These are phyloP conservation scores for Trapa incisa DNA, from an alignment of 345 rosid species.

Conservation along the genomic window DNA sequence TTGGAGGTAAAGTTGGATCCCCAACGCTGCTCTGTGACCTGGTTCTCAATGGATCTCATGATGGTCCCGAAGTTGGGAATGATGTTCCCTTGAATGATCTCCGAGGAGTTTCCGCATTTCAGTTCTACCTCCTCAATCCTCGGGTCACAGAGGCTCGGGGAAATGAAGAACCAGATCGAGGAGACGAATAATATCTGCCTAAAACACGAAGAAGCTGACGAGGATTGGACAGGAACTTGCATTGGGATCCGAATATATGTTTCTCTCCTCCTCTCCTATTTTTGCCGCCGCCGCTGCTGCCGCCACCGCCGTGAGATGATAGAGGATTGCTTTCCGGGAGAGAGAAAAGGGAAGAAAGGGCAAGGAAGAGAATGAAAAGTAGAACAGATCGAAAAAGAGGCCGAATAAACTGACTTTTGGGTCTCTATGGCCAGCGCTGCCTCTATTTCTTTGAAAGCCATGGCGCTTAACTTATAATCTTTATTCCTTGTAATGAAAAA, in stretches of 20 bases:
- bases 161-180: not conserved
- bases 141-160: slow-evolving; percentile 2
- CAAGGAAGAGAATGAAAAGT: not conserved
- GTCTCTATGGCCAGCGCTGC: not conserved
- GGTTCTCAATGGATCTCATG: slow-evolving; percentile 9
- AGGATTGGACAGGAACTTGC: not conserved
- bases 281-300: too few relatives aligned
- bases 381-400: not conserved
- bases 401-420: not conserved
- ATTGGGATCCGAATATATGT: not conserved
- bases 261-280: not conserved
- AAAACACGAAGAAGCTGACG: slow-evolving; percentile 9
- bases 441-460: not conserved
- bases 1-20: slow-evolving; percentile 12
- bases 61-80: slow-evolving; percentile 7
- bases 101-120: slow-evolving; percentile 1
- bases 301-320: too few relatives aligned
- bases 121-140: slow-evolving; percentile 6
- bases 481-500: too few relatives aligned
- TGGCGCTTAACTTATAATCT: too few relatives aligned
- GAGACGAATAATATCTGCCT: not conserved
- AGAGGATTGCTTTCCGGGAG: too few relatives aligned
- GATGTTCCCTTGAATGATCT: not conserved
- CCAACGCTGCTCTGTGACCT: slow-evolving; percentile 5
- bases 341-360: not conserved